A percentile compares a stretch with the other conserved stretches of the same genome.
Conservation (phyloP, 257 asterid species). For the Solanum chmielewskii region DNA sequence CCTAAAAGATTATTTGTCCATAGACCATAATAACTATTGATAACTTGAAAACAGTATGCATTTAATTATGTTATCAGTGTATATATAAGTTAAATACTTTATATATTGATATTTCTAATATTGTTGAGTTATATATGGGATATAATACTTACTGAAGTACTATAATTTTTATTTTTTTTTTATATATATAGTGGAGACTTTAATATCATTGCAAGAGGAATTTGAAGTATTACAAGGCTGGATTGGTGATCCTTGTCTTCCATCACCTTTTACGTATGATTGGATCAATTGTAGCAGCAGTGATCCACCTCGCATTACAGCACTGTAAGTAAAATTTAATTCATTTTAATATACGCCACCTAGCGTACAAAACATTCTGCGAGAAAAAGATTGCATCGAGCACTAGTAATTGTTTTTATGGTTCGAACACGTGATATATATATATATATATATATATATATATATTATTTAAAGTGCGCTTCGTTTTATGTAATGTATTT, state of each 20-base stretch:
- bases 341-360: not conserved
- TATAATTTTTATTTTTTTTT: not conserved
- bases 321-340: constrained; percentile 24
- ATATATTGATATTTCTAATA: not conserved
- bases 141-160: not conserved
- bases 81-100: not conserved
- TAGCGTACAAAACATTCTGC: accelerated
- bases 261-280: constrained; percentile 53
- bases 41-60: not conserved
- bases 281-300: constrained; percentile 49
- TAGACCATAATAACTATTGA: not conserved
- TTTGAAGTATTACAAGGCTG: constrained; percentile 27
- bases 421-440: accelerated
- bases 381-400: not conserved
- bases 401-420: accelerated
- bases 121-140: not conserved
- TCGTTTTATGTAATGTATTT: not conserved
- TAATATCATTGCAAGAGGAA: constrained; percentile 19
- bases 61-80: not conserved
- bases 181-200: constrained; percentile 22
- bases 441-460: too few relatives aligned
- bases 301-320: constrained; percentile 52
- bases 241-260: constrained; percentile 75
- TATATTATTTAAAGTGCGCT: too few relatives aligned
- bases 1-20: not conserved